phyloP scores from a whole-genome alignment of 2,329 filamentous ascomycete genomes.

The Sclerotiophoma versabilis region DNA sequence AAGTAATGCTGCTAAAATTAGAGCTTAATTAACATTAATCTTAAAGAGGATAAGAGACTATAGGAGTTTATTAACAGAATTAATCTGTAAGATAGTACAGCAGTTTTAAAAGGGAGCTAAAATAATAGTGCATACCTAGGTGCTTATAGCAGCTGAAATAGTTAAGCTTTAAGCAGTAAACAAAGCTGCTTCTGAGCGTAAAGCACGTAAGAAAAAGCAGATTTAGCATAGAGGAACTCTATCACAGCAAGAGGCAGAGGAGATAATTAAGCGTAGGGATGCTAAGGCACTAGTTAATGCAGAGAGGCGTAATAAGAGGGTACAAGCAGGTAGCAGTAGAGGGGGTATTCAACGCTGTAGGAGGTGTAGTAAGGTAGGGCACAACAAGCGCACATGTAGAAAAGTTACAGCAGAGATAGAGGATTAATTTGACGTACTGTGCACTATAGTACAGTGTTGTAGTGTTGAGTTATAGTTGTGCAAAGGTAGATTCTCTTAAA shows the following conservation, averaged over 20 bases:
- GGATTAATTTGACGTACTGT: constrained; percentile 12
- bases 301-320: constrained; percentile 4
- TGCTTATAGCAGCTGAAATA: background rate
- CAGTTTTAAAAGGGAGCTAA: background rate
- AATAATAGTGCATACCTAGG: constrained; percentile 1
- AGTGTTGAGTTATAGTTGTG: constrained; percentile 8
- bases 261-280: constrained; percentile 2
- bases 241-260: constrained; percentile 12
- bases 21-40: constrained; percentile 8
- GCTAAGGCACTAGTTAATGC: constrained; percentile 2
- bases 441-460: constrained; percentile 1
- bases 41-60: background rate
- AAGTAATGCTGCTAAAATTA: background rate
- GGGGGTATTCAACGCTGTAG: background rate
- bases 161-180: constrained; percentile 1
- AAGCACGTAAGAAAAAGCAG: constrained; percentile 6
- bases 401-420: constrained; percentile 4
- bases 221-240: constrained; percentile 11
- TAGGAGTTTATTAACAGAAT: background rate
- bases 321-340: background rate
- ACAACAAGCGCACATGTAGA: constrained; percentile 5
- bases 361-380: background rate
- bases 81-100: background rate
- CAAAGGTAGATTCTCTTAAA: background rate
- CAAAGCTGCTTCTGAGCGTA: constrained; percentile 7